phyloP scores from a whole-genome alignment of 2,329 filamentous ascomycete genomes.

The Talaromyces marneffei region DNA sequence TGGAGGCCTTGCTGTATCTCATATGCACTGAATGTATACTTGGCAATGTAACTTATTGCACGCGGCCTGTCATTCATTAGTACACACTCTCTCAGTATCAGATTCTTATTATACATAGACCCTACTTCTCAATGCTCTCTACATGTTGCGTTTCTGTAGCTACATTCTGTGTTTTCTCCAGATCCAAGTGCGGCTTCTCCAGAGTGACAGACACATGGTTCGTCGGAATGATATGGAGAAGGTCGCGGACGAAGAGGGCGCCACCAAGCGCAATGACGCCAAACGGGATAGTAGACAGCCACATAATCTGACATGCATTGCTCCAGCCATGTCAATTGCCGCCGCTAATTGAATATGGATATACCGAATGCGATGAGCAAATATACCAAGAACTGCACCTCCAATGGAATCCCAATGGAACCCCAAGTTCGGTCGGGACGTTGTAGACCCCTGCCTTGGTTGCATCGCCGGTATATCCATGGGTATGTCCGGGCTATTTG shows the following conservation, averaged over 20 bases:
- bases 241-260: constrained; percentile 1
- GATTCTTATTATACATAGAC: neutral
- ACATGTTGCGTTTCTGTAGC: neutral
- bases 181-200: neutral
- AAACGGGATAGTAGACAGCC: constrained; percentile 1
- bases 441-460: neutral
- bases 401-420: neutral
- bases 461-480: neutral
- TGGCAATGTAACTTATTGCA: neutral
- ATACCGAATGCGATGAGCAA: neutral
- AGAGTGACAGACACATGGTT: constrained; percentile 4
- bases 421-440: neutral
- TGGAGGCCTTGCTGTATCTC: neutral
- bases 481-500: neutral
- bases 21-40: too few relatives aligned
- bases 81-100: neutral
- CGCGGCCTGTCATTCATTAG: neutral
- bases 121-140: neutral
- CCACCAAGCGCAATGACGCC: constrained; percentile 3
- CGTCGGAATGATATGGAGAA: neutral
- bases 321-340: neutral
- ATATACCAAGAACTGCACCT: neutral
- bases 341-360: neutral
- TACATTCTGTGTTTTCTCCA: neutral
- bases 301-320: neutral